phyloP scores from a whole-genome alignment of 768 basidiomycete species.

The Saitozyma podzolica region DNA sequence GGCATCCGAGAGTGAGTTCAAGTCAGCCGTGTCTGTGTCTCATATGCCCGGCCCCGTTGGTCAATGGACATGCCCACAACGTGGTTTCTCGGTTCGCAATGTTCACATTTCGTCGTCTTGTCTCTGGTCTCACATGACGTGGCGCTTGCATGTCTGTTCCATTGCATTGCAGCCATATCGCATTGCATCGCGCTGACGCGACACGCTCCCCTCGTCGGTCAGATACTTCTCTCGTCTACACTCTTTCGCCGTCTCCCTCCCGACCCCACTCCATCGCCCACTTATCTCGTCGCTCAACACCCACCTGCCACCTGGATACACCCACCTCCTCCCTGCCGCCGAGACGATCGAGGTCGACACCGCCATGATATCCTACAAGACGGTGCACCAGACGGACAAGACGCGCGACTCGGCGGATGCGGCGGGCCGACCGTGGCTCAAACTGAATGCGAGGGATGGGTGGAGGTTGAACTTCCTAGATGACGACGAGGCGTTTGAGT shows the following conservation, averaged over 20 bases:
- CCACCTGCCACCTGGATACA: background rate
- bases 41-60: too few species aligned
- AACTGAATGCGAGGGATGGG: conserved; percentile 22
- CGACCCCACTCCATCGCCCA: background rate
- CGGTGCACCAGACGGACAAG: conserved; percentile 45
- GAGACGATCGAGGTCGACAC: background rate
- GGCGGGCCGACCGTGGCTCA: conserved; percentile 21
- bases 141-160: too few species aligned
- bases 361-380: conserved; percentile 31
- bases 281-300: background rate
- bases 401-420: conserved; percentile 13
- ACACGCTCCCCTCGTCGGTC: too few species aligned
- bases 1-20: too few species aligned
- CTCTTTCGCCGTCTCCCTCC: background rate
- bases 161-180: too few species aligned
- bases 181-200: too few species aligned
- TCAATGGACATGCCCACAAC: too few species aligned
- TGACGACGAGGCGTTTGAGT: conserved; percentile 29
- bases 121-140: too few species aligned
- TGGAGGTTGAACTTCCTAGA: conserved; percentile 41
- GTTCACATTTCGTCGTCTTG: too few species aligned
- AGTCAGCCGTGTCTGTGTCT: too few species aligned
- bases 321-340: background rate
- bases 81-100: too few species aligned
- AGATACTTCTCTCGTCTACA: background rate